Evolutionary conservation across 2,329 filamentous ascomycete species (phyloP), one percentile per base, ranked within the genome.

Genomic region (Gremmenia infestans): DNA sequence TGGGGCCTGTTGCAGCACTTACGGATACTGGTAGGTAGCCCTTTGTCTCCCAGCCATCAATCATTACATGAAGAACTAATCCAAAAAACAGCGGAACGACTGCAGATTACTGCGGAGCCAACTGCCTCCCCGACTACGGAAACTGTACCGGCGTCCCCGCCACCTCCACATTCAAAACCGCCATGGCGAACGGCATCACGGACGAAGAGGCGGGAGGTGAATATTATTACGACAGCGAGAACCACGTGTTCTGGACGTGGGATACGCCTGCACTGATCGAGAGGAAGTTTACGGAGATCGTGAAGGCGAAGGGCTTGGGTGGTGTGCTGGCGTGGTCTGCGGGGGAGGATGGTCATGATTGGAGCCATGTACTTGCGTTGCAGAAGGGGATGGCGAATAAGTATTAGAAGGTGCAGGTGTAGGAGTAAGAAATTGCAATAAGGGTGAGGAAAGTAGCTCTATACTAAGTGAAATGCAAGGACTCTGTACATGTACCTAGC

Each of bases 261-360:
- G 87, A 91, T 54, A 87, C 83, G 0, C 74, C 78, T 0, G 74
- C 75, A 5, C 74, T 84, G 15, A 83, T 90, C 51, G 65, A 69
- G 5, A 71, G 74, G 54, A 91, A 90, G 72, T 81, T 89, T 57
- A 70, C 76, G 4, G 69, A 79, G 5, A 77, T 90, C 25, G 76
- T 88, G 1, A 71, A 74, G 25, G 74, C 73, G 22, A 76, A 79
- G 65, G 71, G 73, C 0, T 70, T 90, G 0, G 86, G 86, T 1
- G 87, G 88, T 17, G 81, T 88, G 4, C 88, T 89, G 76, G 86
- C 86, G 0, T 90, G 86, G 86, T 85, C 82, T 35, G 65, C 89
- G 55, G 86, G 85, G 2, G 85, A 89, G 71, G 87, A 90, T 62
- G 73, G 68, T 19, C 67, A 71, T 46, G 61, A 72, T 48, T 77